Evolutionary conservation across 2,329 filamentous ascomycete genomes (phyloP), one percentile per base, ranked within the genome.

Genomic region (Clonostachys rosea): DNA sequence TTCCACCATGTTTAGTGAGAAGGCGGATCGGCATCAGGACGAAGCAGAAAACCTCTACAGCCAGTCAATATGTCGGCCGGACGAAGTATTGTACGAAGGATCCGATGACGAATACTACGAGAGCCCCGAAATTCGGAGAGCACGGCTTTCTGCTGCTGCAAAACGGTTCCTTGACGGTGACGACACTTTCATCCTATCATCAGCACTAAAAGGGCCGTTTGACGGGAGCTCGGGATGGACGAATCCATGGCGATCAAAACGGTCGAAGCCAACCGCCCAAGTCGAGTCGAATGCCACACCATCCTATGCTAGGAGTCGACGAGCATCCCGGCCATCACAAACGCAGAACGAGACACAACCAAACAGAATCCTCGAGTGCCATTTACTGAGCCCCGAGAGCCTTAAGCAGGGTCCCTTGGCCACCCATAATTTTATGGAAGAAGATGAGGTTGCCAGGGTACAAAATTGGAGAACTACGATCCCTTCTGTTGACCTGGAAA

Each of bases 171-270:
- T 87, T 36, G 64, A 70, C 7, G 86, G 85, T 1, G 65, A 72
- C 33, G 58, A 71, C 3, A 74, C 84, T 0, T 57, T 76, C 20
- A 69, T 91, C 4, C 60, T 83, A 4, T 85, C 86, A 12, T 78
- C 85, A 7, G 63, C 67, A 6, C 67, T 89, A 4, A 73, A 67
- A 49, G 86, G 85, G 1, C 86, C 85, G 0, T 86, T 88, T 52
- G 70, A 75, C 41, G 60, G 56, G 47, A 57, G 64, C 39, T 68
- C 62, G 3, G 73, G 73, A 18, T 81, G 77, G 77, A 55, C 59
- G 34, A 79, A 80, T 51, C 78, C 78, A 13, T 81, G 78, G 78
- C 24, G 24, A 6, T 30, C 24, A 5, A 30, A 30, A 30, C 24
- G 24, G 8, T 30, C 24, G 24, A 30, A 30, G 10, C 24, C 24